phyloP scores from a whole-genome alignment of 2,329 filamentous ascomycete species.

The Pyrenophora graminea region DNA sequence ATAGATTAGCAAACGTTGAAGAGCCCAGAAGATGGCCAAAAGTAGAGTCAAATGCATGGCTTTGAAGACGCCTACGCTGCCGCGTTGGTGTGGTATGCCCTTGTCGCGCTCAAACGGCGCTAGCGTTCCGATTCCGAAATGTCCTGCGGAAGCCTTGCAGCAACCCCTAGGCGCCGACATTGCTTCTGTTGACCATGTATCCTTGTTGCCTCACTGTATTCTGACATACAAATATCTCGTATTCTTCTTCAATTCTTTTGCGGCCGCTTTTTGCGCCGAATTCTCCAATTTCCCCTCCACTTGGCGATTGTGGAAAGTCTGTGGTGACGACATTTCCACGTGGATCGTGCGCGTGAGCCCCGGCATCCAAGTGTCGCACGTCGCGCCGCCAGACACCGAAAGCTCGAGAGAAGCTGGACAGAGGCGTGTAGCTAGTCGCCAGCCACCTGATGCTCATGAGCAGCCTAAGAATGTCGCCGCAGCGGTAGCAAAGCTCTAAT shows the following conservation, averaged over 20 bases:
- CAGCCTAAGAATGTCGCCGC: constrained; percentile 3
- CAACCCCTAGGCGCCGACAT: not conserved
- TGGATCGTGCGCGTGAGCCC: constrained; percentile 41
- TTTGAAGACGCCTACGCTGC: too few relatives aligned
- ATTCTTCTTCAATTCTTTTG: too few relatives aligned
- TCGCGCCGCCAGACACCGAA: constrained; percentile 7
- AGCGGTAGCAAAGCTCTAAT: constrained; percentile 25
- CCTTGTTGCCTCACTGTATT: not conserved
- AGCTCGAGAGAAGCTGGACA: not conserved
- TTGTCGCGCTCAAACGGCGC: not conserved
- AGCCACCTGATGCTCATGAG: not conserved
- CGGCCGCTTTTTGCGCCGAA: too few relatives aligned
- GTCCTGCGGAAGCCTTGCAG: constrained; percentile 11
- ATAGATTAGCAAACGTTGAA: constrained; percentile 1
- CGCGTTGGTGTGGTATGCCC: too few relatives aligned
- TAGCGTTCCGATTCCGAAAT: constrained; percentile 16
- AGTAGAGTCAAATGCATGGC: too few relatives aligned
- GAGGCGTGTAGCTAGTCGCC: too few relatives aligned
- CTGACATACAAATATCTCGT: not conserved
- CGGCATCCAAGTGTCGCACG: constrained; percentile 14
- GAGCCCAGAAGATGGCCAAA: not conserved
- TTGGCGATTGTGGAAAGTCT: not conserved
- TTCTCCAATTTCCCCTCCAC: not conserved
- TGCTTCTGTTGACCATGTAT: not conserved
- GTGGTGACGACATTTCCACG: constrained; percentile 28